phyloP scores from a whole-genome alignment of 176 grass and related monocot species.

The Musa troglodytarum region DNA sequence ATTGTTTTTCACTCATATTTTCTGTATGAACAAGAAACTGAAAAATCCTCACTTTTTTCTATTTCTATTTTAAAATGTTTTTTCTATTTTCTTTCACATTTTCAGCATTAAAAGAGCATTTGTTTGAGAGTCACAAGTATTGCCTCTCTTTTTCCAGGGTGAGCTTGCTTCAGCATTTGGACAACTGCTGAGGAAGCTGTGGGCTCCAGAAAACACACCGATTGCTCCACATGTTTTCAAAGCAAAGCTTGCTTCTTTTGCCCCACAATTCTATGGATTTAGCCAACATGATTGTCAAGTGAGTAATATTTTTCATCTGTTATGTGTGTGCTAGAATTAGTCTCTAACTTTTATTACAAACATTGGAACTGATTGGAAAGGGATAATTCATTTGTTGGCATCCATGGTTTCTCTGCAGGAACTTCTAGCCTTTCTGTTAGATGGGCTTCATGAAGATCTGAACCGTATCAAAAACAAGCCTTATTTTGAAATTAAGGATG shows the following conservation, averaged over 20 bases:
- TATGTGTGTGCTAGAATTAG: conserved; percentile 4
- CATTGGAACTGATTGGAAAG: too few species aligned
- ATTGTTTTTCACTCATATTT: too few species aligned
- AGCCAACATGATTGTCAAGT: conserved; percentile 99
- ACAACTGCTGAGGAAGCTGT: conserved; percentile 67
- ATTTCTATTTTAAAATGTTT: neutral
- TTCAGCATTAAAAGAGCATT: conserved; percentile 1
- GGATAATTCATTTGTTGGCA: neutral
- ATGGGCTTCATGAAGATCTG: conserved; percentile 95
- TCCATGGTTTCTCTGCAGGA: conserved; percentile 35
- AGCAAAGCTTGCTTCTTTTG: conserved; percentile 73
- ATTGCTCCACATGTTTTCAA: conserved; percentile 73
- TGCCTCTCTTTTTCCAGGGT: conserved; percentile 44
- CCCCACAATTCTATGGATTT: conserved; percentile 85
- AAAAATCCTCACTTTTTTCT: neutral
- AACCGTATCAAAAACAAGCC: conserved; percentile 86
- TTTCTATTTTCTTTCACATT: neutral
- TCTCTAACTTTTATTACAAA: neutral
- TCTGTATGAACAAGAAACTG: too few species aligned
- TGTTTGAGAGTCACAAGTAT: neutral
- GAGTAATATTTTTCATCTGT: conserved; percentile 7
- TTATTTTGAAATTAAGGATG: conserved; percentile 80
- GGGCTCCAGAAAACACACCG: conserved; percentile 48
- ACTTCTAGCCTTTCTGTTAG: conserved; percentile 90
- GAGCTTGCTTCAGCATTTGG: conserved; percentile 96